Base-by-base conservation (phyloP, 192 early-diverging fungal species). In the Piromyces sp. region DNA sequence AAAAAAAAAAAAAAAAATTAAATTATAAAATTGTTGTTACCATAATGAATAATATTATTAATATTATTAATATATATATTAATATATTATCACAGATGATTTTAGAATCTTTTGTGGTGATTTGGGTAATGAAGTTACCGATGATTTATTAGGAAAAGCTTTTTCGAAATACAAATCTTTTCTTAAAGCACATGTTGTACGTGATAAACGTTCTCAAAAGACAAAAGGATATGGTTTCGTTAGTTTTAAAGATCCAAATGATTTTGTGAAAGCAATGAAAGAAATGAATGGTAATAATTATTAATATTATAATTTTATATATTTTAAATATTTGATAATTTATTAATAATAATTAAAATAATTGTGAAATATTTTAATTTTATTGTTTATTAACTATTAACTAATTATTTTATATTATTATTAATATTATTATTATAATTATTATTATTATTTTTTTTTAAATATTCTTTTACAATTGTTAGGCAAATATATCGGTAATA, bases 401-500 rank as follows among this genome's bases (percentile, higher is more conserved):
- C n/a, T n/a, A n/a, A n/a, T n/a, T n/a, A n/a, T n/a, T n/a, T n/a
- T n/a, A n/a, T 79, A 1, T 30, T 29, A n/a, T 81, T 83, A 9
- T 36, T 7, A 36, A 4, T 12, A 36, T 36, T 36, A 36, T 36
- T 36, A 36, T 12, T 12, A 36, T 36, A 12, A 7, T 36, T 36
- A 36, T 36, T 36, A 36, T 36, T 4, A 36, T 36, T 36, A 36
- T 36, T 7, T 36, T 7, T 36, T 4, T 7, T 36, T 36, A 36
- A 7, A 36, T 36, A 36, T 7, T 4, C 14, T 38, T 38, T 5
- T 38, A 14, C 1, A 38, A 38, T 38, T 1, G 13, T 38, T 85
- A 94, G 93, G 93, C 78, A 98, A 98, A 87, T 98, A 97, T 85
- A 93, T 98, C 9, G 97, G 97, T 31, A 96, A 94, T 82, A 86